These are phyloP conservation scores for Kwoniella shivajii DNA, from an alignment of 1,284 basidiomycete genomes.

Conservation along the genomic window DNA sequence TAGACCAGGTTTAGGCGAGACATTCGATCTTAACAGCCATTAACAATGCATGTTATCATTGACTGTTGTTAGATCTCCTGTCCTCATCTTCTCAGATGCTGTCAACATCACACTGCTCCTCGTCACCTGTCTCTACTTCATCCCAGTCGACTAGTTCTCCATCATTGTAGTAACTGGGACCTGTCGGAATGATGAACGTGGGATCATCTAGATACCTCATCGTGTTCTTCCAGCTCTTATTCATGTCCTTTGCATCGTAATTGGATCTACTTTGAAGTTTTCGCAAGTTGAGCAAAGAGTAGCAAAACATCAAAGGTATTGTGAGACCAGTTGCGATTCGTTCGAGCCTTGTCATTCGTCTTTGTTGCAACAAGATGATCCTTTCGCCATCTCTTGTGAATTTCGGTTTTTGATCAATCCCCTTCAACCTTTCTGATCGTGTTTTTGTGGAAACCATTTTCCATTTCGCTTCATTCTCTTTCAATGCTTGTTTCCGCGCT, in stretches of 20 bases:
- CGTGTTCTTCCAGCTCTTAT: neutral
- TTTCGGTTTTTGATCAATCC: conserved; percentile 1
- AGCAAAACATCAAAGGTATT: neutral
- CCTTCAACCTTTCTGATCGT: neutral
- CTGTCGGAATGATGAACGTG: neutral
- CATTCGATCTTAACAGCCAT: too few species aligned
- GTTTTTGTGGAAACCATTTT: neutral
- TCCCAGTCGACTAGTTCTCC: neutral
- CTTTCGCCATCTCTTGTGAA: conserved; percentile 1
- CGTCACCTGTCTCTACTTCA: neutral
- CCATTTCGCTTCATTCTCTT: neutral
- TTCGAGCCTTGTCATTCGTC: neutral
- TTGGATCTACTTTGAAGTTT: neutral
- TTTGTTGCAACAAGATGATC: neutral
- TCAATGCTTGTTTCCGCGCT: neutral
- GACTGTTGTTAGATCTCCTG: too few species aligned
- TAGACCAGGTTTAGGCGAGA: too few species aligned
- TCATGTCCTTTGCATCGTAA: neutral
- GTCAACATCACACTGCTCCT: too few species aligned
- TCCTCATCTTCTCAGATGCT: too few species aligned
- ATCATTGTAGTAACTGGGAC: neutral
- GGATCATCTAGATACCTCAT: neutral
- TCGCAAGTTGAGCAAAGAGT: neutral
- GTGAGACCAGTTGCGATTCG: neutral
- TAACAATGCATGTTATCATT: too few species aligned